Evolutionary conservation across 176 grass and related monocot species (phyloP).

Genomic region (Pontederia paniculata): DNA sequence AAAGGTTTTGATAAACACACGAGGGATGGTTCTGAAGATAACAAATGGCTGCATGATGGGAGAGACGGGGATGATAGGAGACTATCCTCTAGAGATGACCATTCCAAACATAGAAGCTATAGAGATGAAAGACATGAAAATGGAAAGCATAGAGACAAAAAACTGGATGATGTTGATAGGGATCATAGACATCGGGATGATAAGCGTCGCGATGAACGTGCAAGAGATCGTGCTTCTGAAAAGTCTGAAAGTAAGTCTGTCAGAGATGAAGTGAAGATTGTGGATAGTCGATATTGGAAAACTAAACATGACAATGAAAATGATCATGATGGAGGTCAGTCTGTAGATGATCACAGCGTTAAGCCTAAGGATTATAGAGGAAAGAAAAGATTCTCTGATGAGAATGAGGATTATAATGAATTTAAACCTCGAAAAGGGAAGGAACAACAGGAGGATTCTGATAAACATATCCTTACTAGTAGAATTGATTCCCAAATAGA

Average conservation of each 20-base stretch:
- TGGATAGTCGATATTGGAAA: slow-evolving; percentile 24
- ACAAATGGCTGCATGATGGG: slow-evolving; percentile 21
- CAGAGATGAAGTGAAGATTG: slow-evolving; percentile 21
- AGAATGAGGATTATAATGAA: slow-evolving; percentile 14
- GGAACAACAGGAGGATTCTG: slow-evolving; percentile 16
- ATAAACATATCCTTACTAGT: slow-evolving; percentile 17
- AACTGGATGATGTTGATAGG: slow-evolving; percentile 20
- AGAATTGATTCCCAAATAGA: slow-evolving; percentile 18
- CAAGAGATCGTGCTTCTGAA: slow-evolving; percentile 18
- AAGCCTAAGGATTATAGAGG: slow-evolving; percentile 33
- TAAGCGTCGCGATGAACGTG: slow-evolving; percentile 6
- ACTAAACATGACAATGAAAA: slow-evolving; percentile 12
- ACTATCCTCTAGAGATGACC: slow-evolving; percentile 8
- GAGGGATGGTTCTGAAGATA: slow-evolving; percentile 20
- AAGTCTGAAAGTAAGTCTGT: slow-evolving; percentile 21
- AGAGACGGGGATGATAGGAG: slow-evolving; percentile 13
- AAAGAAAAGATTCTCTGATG: slow-evolving; percentile 32
- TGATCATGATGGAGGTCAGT: slow-evolving; percentile 9
- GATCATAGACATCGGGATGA: slow-evolving; percentile 23
- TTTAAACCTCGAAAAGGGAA: slow-evolving; percentile 20
- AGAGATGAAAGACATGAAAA: slow-evolving; percentile 29
- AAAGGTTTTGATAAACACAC: slow-evolving; percentile 20
- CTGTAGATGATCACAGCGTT: slow-evolving; percentile 11
- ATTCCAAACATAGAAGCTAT: slow-evolving; percentile 9
- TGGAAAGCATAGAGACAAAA: slow-evolving; percentile 16